Percentiles rank a stretch among this genome's conserved stretches.
phyloP scores from a whole-genome alignment of 2,329 filamentous ascomycete genomes.

The Raffaelea ambrosiae region DNA sequence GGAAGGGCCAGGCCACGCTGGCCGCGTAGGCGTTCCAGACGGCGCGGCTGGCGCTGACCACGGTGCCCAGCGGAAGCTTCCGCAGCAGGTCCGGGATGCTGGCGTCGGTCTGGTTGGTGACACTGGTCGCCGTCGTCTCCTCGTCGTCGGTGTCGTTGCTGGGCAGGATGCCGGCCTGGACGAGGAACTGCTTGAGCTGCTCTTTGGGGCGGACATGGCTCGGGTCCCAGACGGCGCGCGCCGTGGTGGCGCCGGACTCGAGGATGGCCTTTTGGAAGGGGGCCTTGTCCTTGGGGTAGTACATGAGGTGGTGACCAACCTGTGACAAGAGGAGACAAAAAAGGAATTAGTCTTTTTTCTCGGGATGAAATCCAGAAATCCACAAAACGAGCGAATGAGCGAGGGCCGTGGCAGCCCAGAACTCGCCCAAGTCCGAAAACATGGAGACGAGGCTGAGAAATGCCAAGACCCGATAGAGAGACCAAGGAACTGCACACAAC shows the following conservation, averaged over 20 bases:
- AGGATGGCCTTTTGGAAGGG: conserved; percentile 46
- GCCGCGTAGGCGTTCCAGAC: conserved; percentile 35
- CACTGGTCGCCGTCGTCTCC: not conserved
- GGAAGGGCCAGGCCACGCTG: conserved; percentile 54
- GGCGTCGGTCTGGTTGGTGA: conserved; percentile 26
- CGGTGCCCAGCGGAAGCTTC: conserved; percentile 25
- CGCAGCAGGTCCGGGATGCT: conserved; percentile 42
- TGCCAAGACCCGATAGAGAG: not conserved
- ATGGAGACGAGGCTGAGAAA: too few relatives aligned
- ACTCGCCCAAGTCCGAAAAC: too few relatives aligned
- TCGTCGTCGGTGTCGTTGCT: not conserved
- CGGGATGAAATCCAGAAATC: too few relatives aligned
- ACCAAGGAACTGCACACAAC: not conserved
- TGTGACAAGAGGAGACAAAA: conserved; percentile 20
- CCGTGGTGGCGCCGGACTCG: conserved; percentile 48
- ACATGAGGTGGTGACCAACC: conserved; percentile 61
- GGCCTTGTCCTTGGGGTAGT: conserved; percentile 27
- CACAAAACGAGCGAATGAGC: too few relatives aligned
- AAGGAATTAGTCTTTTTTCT: not conserved
- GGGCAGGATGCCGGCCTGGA: conserved; percentile 35
- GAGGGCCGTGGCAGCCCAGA: too few relatives aligned
- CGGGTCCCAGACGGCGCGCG: conserved; percentile 42
- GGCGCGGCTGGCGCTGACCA: conserved; percentile 31
- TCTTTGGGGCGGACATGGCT: conserved; percentile 47
- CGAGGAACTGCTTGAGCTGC: conserved; percentile 48